Percentiles rank a stretch among this genome's conserved stretches.
These are phyloP conservation scores for Fragilaria crotonensis DNA, from an alignment of 108 stramenopile genomes.

Conservation along the genomic window DNA sequence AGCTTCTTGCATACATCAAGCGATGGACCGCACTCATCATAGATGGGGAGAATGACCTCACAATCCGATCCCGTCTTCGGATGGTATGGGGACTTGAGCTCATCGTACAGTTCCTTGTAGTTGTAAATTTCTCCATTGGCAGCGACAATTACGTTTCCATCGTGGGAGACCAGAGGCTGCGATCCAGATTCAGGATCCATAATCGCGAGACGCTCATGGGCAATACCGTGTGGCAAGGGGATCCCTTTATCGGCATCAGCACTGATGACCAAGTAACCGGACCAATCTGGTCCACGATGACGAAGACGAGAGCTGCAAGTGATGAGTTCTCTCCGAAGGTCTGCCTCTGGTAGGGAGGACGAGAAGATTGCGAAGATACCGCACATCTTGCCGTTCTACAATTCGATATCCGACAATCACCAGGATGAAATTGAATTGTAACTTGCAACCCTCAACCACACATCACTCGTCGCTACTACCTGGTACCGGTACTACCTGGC, in stretches of 20 bases:
- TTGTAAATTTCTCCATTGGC: constrained; percentile 99
- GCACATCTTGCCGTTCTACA: constrained; percentile 92
- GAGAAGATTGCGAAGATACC: constrained; percentile 97
- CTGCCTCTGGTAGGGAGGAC: constrained; percentile 72
- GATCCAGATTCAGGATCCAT: constrained; percentile 96
- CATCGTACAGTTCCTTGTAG: constrained; percentile 89
- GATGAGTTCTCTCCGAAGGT: constrained; percentile 86
- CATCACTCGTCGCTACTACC: background rate
- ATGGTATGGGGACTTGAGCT: constrained; percentile 54
- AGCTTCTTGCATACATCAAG: constrained; percentile 62
- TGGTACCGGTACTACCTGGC: no score
- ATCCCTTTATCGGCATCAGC: constrained; percentile 25
- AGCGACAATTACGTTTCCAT: constrained; percentile 83
- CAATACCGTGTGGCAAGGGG: constrained; percentile 81
- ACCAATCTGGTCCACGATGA: constrained; percentile 98
- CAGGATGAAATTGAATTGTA: background rate
- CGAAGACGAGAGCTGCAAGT: constrained; percentile 82
- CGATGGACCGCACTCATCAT: constrained; percentile 71
- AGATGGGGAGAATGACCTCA: constrained; percentile 92
- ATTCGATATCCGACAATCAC: no score
- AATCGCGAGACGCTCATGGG: constrained; percentile 96
- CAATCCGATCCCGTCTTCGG: constrained; percentile 94
- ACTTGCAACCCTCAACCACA: background rate
- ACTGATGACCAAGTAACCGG: constrained; percentile 82
- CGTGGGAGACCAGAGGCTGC: constrained; percentile 84